These are phyloP conservation scores for Mycosarcoma mackinlayi DNA, from an alignment of 1,284 basidiomycete species.

Conservation along the genomic window DNA sequence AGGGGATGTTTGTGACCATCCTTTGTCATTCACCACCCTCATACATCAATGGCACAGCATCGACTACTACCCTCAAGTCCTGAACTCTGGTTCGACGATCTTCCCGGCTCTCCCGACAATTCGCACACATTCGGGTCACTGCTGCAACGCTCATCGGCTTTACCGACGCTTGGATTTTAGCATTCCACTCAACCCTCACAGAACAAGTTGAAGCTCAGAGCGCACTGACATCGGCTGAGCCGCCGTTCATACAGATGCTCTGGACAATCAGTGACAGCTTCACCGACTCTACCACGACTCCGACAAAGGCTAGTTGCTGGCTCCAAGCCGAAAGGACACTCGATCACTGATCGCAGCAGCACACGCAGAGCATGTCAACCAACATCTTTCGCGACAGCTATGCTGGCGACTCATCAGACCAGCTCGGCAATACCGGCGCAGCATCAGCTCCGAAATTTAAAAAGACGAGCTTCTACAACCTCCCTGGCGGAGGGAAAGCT, in stretches of 20 bases:
- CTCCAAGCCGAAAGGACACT: not conserved
- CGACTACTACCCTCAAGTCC: no score
- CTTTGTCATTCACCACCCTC: no score
- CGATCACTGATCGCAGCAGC: not conserved
- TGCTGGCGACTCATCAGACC: constrained; percentile 5
- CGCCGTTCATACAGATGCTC: not conserved
- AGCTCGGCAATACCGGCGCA: not conserved
- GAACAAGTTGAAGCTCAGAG: no score
- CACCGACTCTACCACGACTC: not conserved
- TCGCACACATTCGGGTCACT: not conserved
- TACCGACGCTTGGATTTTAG: not conserved
- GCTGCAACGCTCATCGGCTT: not conserved
- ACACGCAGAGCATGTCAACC: constrained; percentile 23
- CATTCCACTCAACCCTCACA: not conserved
- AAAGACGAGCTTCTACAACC: constrained; percentile 27
- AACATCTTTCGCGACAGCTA: constrained; percentile 51
- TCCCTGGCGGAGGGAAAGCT: constrained; percentile 50
- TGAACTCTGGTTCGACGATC: no score
- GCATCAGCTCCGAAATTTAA: not conserved
- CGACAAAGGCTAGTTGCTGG: not conserved
- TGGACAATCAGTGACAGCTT: not conserved
- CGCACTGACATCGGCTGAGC: not conserved
- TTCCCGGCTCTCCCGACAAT: no score
- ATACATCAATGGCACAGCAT: not conserved
- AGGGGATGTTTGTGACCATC: not conserved